A percentile compares a stretch with the other conserved stretches of the same genome.
Evolutionary conservation across 371 early-diverging fungal species (phyloP).

Genomic region (Mucor indicus): DNA sequence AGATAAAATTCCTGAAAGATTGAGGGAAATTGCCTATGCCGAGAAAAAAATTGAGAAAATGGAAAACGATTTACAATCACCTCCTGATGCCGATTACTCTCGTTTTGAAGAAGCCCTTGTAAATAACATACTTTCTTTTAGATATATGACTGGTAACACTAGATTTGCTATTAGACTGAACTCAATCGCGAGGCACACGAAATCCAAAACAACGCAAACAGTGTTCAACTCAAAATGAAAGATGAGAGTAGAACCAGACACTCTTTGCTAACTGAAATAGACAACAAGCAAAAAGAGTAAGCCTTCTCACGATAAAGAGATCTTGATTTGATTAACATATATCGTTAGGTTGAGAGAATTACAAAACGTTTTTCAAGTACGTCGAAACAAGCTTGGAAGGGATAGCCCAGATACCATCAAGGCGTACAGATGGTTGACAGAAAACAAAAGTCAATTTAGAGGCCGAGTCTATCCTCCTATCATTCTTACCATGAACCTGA

Average conservation of each 20-base stretch:
- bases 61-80: slow-evolving; percentile 34
- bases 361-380: slow-evolving; percentile 52
- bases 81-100: slow-evolving; percentile 29
- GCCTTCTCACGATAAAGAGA: not conserved
- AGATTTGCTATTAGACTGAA: not conserved
- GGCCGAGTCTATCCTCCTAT: slow-evolving; percentile 77
- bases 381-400: slow-evolving; percentile 40
- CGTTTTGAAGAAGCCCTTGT: slow-evolving; percentile 39
- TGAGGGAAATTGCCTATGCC: slow-evolving; percentile 33
- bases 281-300: slow-evolving; percentile 26
- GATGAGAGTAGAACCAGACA: not conserved
- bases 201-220: not conserved
- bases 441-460: slow-evolving; percentile 61
- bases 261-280: slow-evolving; percentile 6
- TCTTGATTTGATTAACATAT: not conserved
- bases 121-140: slow-evolving; percentile 2
- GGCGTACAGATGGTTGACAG: slow-evolving; percentile 64
- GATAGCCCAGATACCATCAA: slow-evolving; percentile 49
- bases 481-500: slow-evolving; percentile 63
- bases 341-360: slow-evolving; percentile 42
- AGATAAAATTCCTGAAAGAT: slow-evolving; percentile 33
- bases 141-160: too few relatives aligned
- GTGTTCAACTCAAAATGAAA: not conserved
- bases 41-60: slow-evolving; percentile 46
- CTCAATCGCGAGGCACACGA: slow-evolving; percentile 10